These are phyloP conservation scores for Apostasia shenzhenica DNA, from an alignment of 106 monocot species.

Conservation along the genomic window DNA sequence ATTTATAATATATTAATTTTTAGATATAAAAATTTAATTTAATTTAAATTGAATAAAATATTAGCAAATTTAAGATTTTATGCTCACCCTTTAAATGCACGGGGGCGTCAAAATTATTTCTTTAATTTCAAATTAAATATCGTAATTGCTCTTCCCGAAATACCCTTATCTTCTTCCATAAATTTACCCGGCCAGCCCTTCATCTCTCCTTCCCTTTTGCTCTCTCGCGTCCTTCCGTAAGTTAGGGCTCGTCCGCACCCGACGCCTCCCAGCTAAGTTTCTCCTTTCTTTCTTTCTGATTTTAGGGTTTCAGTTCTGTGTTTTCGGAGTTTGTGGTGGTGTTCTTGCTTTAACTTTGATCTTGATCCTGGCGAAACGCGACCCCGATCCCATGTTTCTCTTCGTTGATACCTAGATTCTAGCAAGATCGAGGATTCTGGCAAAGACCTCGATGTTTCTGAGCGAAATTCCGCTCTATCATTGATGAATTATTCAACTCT, in stretches of 20 bases:
- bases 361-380: background rate
- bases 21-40: too few relatives aligned
- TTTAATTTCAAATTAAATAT: too few relatives aligned
- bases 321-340: background rate
- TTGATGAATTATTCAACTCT: slow-evolving; percentile 43
- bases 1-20: too few relatives aligned
- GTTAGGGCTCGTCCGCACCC: too few relatives aligned
- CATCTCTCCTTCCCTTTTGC: background rate
- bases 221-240: background rate
- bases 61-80: too few relatives aligned
- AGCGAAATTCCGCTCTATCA: slow-evolving; percentile 5
- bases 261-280: slow-evolving; percentile 10
- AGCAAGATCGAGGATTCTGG: too few relatives aligned
- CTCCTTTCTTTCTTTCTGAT: background rate
- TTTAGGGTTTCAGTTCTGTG: background rate
- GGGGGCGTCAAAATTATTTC: too few relatives aligned
- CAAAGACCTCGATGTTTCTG: background rate
- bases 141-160: background rate
- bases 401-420: too few relatives aligned
- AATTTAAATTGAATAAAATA: too few relatives aligned
- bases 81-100: too few relatives aligned
- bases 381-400: too few relatives aligned
- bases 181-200: background rate
- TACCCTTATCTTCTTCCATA: slow-evolving; percentile 8
- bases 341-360: background rate